These are phyloP conservation scores for Saturnispora dispora DNA, from an alignment of 805 yeast genomes.

Conservation along the genomic window DNA sequence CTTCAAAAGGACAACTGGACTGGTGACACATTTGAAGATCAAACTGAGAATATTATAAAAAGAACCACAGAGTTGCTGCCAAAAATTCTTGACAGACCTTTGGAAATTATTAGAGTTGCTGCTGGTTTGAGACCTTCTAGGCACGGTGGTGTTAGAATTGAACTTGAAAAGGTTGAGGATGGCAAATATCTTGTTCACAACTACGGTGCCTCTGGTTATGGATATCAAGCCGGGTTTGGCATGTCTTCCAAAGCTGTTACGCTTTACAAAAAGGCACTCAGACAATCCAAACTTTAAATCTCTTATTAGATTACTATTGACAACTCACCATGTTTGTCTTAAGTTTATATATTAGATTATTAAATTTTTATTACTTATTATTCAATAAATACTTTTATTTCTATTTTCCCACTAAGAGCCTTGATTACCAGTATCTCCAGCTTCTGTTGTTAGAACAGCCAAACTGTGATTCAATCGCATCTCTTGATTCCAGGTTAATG, in stretches of 20 bases:
- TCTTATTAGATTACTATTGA: too few relatives aligned
- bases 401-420: neutral
- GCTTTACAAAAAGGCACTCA: conserved; percentile 15
- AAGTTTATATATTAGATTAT: neutral
- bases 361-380: neutral
- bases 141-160: conserved; percentile 68
- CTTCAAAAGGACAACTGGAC: conserved; percentile 56
- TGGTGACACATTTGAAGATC: conserved; percentile 46
- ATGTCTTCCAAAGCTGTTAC: conserved; percentile 44
- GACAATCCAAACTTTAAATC: conserved; percentile 6
- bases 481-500: conserved; percentile 31
- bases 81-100: conserved; percentile 33
- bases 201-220: conserved; percentile 63
- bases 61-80: conserved; percentile 49
- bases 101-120: conserved; percentile 52
- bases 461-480: conserved; percentile 38
- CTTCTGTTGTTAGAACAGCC: conserved; percentile 34
- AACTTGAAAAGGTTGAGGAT: conserved; percentile 38
- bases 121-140: conserved; percentile 75
- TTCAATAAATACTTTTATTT: neutral
- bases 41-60: conserved; percentile 51
- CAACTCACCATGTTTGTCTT: neutral
- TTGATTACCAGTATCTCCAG: conserved; percentile 55
- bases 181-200: conserved; percentile 47
- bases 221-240: conserved; percentile 59